phyloP scores from a whole-genome alignment of 2,329 filamentous ascomycete species.

The Fusarium sp. region DNA sequence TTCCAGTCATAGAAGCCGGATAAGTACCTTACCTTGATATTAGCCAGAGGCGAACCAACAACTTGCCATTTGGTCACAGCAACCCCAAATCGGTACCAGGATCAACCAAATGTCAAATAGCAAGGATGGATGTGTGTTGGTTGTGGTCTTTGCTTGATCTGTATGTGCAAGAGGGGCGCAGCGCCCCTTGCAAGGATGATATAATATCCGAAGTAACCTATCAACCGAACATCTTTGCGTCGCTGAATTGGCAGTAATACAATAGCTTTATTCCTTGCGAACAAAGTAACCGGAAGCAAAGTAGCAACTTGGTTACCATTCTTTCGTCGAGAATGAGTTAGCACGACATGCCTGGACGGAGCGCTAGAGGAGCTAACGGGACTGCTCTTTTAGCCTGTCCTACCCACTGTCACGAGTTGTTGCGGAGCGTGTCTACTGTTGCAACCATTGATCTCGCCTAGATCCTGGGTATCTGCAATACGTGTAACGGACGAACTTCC shows the following conservation, averaged over 20 bases:
- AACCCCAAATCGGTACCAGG: too few relatives aligned
- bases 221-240: fast-evolving
- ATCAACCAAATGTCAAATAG: too few relatives aligned
- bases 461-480: background rate
- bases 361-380: background rate
- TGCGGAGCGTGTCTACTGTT: background rate
- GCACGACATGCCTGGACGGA: background rate
- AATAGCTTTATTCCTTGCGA: too few relatives aligned
- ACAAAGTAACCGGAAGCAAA: background rate
- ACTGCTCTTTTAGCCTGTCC: background rate
- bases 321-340: background rate
- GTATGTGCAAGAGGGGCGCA: background rate
- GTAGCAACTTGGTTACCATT: background rate
- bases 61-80: too few relatives aligned
- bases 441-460: background rate
- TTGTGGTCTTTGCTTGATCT: background rate
- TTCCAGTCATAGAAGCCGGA: too few relatives aligned
- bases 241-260: background rate
- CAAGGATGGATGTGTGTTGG: background rate
- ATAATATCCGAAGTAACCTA: background rate
- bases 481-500: background rate
- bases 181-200: background rate
- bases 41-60: too few relatives aligned
- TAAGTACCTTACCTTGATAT: too few relatives aligned
- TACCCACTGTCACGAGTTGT: background rate